A percentile compares a stretch with the other conserved stretches of the same genome.
phyloP scores from a whole-genome alignment of 1,284 basidiomycete genomes.

The Takashimella tepidaria region DNA sequence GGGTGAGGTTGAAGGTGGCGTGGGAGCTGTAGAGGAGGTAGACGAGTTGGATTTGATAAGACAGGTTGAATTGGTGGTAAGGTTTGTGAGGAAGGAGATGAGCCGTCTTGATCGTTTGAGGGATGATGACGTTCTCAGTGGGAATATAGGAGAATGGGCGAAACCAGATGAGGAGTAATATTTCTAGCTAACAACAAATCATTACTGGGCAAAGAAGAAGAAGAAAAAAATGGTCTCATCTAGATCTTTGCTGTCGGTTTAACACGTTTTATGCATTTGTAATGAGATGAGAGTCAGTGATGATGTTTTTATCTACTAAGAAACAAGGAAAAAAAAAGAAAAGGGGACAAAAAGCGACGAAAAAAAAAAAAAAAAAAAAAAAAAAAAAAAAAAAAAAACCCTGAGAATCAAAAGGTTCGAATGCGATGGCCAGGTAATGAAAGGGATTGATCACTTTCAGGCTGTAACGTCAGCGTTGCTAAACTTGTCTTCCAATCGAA shows the following conservation, averaged over 20 bases:
- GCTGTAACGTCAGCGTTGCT: background rate
- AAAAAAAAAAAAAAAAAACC: too few species aligned
- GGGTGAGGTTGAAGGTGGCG: slow-evolving; percentile 44
- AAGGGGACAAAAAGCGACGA: too few species aligned
- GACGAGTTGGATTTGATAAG: slow-evolving; percentile 67
- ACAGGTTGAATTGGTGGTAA: slow-evolving; percentile 68
- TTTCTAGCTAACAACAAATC: slow-evolving; percentile 4
- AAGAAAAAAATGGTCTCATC: too few species aligned
- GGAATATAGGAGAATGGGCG: slow-evolving; percentile 46
- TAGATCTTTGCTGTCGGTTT: too few species aligned
- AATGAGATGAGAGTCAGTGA: too few species aligned
- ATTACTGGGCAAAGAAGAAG: background rate
- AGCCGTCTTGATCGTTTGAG: slow-evolving; percentile 63
- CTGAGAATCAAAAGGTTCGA: too few species aligned
- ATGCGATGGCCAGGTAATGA: too few species aligned
- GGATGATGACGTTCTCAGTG: slow-evolving; percentile 63
- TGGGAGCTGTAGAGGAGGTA: slow-evolving; percentile 51
- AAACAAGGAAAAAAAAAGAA: too few species aligned
- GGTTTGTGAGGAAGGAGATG: slow-evolving; percentile 72
- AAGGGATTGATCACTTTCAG: too few species aligned
- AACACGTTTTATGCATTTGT: too few species aligned
- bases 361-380: too few species aligned
- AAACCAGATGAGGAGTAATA: slow-evolving; percentile 1
- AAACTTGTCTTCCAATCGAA: slow-evolving; percentile 37
- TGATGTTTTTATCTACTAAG: too few species aligned